A percentile compares a stretch with the other conserved stretches of the same genome.
These are phyloP conservation scores for Crucihimalaya himalaica DNA, from an alignment of 345 rosid species.

Conservation along the genomic window DNA sequence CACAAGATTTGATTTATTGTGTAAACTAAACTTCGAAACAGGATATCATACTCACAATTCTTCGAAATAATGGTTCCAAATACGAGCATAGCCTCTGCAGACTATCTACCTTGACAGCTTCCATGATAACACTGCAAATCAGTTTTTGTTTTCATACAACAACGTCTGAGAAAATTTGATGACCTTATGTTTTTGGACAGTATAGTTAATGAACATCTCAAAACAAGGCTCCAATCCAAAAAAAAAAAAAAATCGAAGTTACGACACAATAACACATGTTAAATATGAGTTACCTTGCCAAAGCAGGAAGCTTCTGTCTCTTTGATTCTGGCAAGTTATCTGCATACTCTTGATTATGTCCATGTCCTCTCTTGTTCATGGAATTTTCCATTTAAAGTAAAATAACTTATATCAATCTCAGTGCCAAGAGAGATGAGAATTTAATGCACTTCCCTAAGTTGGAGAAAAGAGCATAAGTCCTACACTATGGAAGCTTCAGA, in stretches of 20 bases:
- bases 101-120: constrained; percentile 92
- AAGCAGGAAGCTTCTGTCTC: constrained; percentile 73
- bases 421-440: background rate
- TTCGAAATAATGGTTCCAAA: constrained; percentile 87
- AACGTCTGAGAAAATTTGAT: constrained; percentile 27
- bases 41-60: constrained; percentile 61
- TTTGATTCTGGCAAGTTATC: constrained; percentile 55
- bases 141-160: constrained; percentile 15
- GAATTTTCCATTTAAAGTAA: constrained; percentile 59
- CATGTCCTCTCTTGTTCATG: constrained; percentile 59
- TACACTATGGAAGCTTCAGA: constrained; percentile 42
- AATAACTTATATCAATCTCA: constrained; percentile 2
- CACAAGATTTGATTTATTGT: constrained; percentile 6
- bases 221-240: background rate
- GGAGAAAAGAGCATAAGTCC: constrained; percentile 21
- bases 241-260: background rate
- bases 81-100: constrained; percentile 83
- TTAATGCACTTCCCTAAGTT: constrained; percentile 32
- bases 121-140: constrained; percentile 74
- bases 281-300: constrained; percentile 60
- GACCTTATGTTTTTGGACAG: constrained; percentile 3
- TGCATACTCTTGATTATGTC: constrained; percentile 47
- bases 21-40: background rate
- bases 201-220: constrained; percentile 2
- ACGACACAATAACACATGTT: constrained; percentile 6